Percentiles rank a stretch among this genome's conserved stretches.
Conservation (phyloP, 345 rosid genomes). For the Citrus australasica region DNA sequence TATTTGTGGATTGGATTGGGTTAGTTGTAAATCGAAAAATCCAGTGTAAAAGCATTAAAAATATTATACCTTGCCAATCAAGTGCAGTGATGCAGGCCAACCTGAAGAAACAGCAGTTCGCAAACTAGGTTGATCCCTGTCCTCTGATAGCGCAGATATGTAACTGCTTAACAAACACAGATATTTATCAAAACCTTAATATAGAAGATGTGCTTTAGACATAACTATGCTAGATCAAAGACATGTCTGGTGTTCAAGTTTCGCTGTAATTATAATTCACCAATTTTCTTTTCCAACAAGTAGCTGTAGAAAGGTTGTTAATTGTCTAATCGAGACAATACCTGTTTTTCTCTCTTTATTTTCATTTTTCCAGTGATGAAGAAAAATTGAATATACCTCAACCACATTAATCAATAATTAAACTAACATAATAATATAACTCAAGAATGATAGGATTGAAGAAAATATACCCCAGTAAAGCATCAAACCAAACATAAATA, state of each 20-base stretch:
- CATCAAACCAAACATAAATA: conserved; percentile 98
- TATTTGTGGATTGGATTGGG: background rate
- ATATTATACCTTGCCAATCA: conserved; percentile 80
- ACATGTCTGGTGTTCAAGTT: background rate
- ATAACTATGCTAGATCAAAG: background rate
- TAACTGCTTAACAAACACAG: conserved; percentile 47
- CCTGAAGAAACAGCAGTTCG: conserved; percentile 67
- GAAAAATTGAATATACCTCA: background rate
- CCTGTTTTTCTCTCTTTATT: background rate
- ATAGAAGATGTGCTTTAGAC: background rate
- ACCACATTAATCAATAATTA: background rate
- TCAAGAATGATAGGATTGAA: background rate
- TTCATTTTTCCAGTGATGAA: background rate
- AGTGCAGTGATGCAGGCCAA: conserved; percentile 95
- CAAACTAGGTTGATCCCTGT: conserved; percentile 47
- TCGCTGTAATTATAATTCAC: background rate
- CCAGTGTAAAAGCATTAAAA: background rate
- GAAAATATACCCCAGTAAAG: conserved; percentile 72
- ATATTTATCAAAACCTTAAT: conserved; percentile 2
- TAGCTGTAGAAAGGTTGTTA: background rate
- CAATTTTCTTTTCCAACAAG: background rate
- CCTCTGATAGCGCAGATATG: conserved; percentile 76
- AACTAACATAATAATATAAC: background rate
- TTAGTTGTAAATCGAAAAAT: background rate
- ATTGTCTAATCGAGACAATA: background rate